A percentile compares a stretch with the other conserved stretches of the same genome.
Evolutionary conservation across 192 early-diverging fungal species (phyloP).

Genomic region (Podila epicladia): DNA sequence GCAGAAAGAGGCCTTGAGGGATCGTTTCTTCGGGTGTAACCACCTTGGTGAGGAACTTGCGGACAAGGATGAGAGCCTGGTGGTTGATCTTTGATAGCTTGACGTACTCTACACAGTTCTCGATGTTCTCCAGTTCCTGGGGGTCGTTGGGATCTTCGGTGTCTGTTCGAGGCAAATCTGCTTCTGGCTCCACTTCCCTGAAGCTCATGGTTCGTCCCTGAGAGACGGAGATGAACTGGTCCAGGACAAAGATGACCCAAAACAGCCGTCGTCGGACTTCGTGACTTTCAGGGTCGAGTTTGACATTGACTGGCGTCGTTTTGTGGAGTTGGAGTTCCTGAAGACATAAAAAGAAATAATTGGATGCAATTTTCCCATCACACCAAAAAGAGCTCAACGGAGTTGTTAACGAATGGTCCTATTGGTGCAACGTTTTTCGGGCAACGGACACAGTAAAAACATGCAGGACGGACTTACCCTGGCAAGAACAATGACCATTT

Average conservation of each 20-base stretch:
- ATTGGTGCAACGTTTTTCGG: not conserved
- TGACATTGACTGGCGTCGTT: conserved; percentile 49
- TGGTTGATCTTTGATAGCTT: conserved; percentile 50
- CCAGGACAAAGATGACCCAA: conserved; percentile 50
- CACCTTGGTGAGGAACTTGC: conserved; percentile 48
- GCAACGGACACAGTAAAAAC: not conserved
- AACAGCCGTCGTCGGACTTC: conserved; percentile 42
- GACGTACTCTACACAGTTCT: conserved; percentile 49
- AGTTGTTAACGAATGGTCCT: not conserved
- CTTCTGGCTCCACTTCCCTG: conserved; percentile 47
- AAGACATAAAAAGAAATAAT: not conserved
- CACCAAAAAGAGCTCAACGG: not conserved
- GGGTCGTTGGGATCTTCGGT: conserved; percentile 43
- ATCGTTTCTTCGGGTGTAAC: conserved; percentile 52
- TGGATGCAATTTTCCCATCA: too few species aligned
- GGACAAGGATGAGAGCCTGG: conserved; percentile 41
- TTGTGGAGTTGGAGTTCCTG: conserved; percentile 51
- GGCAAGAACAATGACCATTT: conserved; percentile 51
- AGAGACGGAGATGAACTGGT: conserved; percentile 44
- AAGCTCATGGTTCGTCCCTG: conserved; percentile 48
- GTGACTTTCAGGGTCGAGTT: conserved; percentile 44
- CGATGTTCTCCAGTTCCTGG: conserved; percentile 38
- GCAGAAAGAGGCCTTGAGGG: conserved; percentile 47
- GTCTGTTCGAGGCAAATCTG: conserved; percentile 36
- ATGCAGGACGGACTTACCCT: conserved; percentile 15